These are phyloP conservation scores for Phtheirospermum japonicum DNA, from an alignment of 257 asterid species.

Conservation along the genomic window DNA sequence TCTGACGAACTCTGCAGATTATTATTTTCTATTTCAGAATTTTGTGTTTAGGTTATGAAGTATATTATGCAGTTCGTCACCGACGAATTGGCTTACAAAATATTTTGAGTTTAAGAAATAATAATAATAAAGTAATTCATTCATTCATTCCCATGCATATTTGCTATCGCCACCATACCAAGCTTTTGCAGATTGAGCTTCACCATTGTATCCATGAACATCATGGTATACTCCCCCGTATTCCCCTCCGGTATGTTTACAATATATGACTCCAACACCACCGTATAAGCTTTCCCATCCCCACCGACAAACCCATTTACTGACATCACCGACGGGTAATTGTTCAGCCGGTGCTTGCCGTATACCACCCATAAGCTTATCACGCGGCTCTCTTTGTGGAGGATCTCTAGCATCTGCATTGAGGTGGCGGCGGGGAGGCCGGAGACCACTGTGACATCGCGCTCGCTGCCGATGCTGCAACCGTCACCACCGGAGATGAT, in stretches of 20 bases:
- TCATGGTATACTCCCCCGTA: too few relatives aligned
- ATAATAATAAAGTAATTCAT: too few relatives aligned
- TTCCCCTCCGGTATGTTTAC: too few relatives aligned
- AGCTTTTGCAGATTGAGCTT: too few relatives aligned
- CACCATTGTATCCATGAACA: too few relatives aligned
- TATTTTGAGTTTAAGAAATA: too few relatives aligned
- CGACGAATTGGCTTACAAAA: too few relatives aligned
- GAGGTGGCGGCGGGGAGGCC: conserved; percentile 91
- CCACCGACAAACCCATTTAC: conserved; percentile 48
- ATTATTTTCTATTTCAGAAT: neutral
- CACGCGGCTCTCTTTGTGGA: conserved; percentile 62
- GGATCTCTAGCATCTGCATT: conserved; percentile 80
- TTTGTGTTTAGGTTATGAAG: neutral
- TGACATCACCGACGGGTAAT: conserved; percentile 70
- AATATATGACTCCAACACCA: too few relatives aligned
- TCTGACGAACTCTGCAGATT: neutral
- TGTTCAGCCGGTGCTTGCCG: conserved; percentile 76
- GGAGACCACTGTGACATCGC: conserved; percentile 83
- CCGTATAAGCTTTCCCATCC: too few relatives aligned
- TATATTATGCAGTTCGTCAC: neutral
- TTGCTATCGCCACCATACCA: too few relatives aligned
- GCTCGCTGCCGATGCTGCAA: conserved; percentile 71
- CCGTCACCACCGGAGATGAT: conserved; percentile 72
- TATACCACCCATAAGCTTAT: conserved; percentile 81
- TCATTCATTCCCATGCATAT: too few relatives aligned